These are phyloP conservation scores for Aspergillus brunneoviolaceus DNA, from an alignment of 2,329 filamentous ascomycete genomes.

Conservation along the genomic window DNA sequence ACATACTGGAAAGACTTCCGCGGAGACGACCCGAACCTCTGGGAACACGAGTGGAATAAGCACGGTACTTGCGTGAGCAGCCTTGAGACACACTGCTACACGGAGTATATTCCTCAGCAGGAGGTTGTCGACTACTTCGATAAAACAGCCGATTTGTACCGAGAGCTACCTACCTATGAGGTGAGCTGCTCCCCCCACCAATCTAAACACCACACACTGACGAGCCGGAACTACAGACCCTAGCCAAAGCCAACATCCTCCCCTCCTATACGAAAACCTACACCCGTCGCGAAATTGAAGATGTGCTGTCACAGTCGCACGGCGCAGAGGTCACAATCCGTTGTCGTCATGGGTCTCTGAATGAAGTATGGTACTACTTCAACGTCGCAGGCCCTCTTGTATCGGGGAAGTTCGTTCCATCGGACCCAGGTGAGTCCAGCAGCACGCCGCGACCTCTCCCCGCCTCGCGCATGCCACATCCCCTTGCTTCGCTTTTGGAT, in stretches of 20 bases:
- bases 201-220: neutral
- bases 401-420: slow-evolving; percentile 35
- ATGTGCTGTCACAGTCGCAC: slow-evolving; percentile 54
- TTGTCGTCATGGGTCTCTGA: slow-evolving; percentile 51
- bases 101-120: slow-evolving; percentile 57
- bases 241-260: slow-evolving; percentile 61
- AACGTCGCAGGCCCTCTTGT: slow-evolving; percentile 53
- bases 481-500: neutral
- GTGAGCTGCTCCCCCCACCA: slow-evolving; percentile 30
- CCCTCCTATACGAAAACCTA: slow-evolving; percentile 58
- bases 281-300: slow-evolving; percentile 58
- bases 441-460: neutral
- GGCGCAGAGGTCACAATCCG: slow-evolving; percentile 59
- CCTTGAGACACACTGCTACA: slow-evolving; percentile 66
- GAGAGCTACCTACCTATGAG: slow-evolving; percentile 64
- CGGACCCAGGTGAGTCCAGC: slow-evolving; percentile 33
- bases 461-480: no score
- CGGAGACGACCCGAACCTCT: slow-evolving; percentile 64
- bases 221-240: slow-evolving; percentile 39
- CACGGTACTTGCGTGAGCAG: slow-evolving; percentile 75
- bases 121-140: slow-evolving; percentile 71
- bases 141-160: slow-evolving; percentile 64
- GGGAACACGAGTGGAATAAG: slow-evolving; percentile 74
- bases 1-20: slow-evolving; percentile 70
- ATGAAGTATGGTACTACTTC: slow-evolving; percentile 64